These are phyloP conservation scores for Funneliformis geosporum DNA, from an alignment of 192 early-diverging fungal species.

Conservation along the genomic window DNA sequence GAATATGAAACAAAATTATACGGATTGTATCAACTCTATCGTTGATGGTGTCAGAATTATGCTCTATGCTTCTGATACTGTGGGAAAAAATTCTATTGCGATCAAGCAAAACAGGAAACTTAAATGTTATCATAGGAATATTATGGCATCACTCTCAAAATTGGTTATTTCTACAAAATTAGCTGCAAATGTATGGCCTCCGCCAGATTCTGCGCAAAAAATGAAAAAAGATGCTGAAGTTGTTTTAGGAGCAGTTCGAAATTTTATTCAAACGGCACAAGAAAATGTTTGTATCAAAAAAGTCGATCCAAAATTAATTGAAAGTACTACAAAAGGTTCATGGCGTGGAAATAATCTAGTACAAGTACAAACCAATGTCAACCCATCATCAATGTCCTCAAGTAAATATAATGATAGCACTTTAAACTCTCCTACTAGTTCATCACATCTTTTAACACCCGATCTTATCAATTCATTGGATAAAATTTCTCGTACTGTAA, in stretches of 20 bases:
- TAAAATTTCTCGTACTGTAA: background rate
- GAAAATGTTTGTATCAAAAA: constrained; percentile 40
- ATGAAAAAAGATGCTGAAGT: constrained; percentile 76
- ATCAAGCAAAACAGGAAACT: constrained; percentile 67
- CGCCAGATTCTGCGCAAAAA: constrained; percentile 74
- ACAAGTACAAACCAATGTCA: background rate
- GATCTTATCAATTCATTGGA: background rate
- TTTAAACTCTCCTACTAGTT: background rate
- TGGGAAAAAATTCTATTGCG: constrained; percentile 64
- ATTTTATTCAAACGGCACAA: constrained; percentile 73
- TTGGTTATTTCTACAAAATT: constrained; percentile 80
- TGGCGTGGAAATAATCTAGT: constrained; percentile 32
- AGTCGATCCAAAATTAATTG: constrained; percentile 21
- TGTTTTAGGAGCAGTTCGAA: constrained; percentile 70
- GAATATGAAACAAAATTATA: constrained; percentile 54
- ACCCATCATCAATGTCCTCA: background rate
- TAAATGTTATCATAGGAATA: constrained; percentile 68
- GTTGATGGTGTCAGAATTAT: constrained; percentile 84
- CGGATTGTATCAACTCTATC: constrained; percentile 56
- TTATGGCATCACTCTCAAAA: constrained; percentile 82
- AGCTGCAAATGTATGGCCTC: constrained; percentile 86
- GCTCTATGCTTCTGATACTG: constrained; percentile 75
- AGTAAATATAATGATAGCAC: background rate
- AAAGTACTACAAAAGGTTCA: constrained; percentile 20
- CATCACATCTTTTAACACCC: background rate